Conservation (phyloP, 1,139 yeast species). For the Diutina catenulata region DNA sequence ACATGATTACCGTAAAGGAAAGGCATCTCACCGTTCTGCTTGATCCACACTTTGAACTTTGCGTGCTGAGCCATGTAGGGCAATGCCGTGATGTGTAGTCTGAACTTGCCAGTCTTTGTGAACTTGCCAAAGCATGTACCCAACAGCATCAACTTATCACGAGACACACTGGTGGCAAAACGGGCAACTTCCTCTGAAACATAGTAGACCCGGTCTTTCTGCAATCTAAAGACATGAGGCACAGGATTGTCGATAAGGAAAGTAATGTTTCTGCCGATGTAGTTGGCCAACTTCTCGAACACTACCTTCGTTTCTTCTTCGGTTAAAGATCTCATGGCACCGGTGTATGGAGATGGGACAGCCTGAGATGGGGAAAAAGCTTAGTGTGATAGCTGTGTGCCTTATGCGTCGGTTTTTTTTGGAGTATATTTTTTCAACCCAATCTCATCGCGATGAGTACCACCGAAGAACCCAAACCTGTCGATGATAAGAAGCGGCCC, state of each 20-base stretch:
- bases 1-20: conserved; percentile 94
- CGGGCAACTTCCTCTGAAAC: conserved; percentile 76
- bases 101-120: conserved; percentile 94
- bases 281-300: conserved; percentile 91
- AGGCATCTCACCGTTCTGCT: conserved; percentile 97
- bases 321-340: conserved; percentile 79
- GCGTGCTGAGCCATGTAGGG: conserved; percentile 79
- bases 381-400: too few relatives aligned
- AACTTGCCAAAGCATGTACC: conserved; percentile 94
- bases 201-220: conserved; percentile 92
- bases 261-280: conserved; percentile 89
- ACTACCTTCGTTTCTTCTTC: conserved; percentile 96
- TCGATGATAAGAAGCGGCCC: neutral
- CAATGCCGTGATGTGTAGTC: conserved; percentile 87
- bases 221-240: conserved; percentile 91
- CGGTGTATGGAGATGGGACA: conserved; percentile 6
- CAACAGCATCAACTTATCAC: conserved; percentile 81
- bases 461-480: neutral
- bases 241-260: conserved; percentile 78
- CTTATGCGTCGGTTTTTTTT: too few relatives aligned
- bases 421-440: neutral
- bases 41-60: conserved; percentile 91
- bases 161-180: conserved; percentile 80
- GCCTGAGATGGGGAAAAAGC: too few relatives aligned
- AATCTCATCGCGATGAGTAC: conserved; percentile 2